phyloP scores from a whole-genome alignment of 2,329 filamentous ascomycete species.

The Xylaria digitata region DNA sequence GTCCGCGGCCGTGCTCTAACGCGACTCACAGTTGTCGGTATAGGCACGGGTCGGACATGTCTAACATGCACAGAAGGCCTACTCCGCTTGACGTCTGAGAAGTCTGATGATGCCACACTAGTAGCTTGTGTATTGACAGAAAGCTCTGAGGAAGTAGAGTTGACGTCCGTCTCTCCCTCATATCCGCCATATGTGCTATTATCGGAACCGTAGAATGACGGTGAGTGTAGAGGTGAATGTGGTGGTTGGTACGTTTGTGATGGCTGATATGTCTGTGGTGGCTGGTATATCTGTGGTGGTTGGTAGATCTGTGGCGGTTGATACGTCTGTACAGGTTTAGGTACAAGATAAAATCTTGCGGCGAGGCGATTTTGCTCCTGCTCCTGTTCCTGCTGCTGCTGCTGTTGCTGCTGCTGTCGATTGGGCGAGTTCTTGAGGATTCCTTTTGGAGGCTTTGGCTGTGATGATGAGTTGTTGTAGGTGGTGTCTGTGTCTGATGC shows the following conservation, averaged over 20 bases:
- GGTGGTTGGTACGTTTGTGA: constrained; percentile 17
- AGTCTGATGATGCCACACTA: constrained; percentile 53
- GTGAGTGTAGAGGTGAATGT: constrained; percentile 43
- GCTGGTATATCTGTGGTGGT: background rate
- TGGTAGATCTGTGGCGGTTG: background rate
- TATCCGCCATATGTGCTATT: constrained; percentile 45
- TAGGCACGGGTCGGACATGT: constrained; percentile 47
- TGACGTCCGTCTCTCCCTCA: constrained; percentile 53
- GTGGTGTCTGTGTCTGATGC: constrained; percentile 44
- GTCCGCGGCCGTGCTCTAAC: constrained; percentile 45
- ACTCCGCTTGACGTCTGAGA: constrained; percentile 38
- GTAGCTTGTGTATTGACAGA: constrained; percentile 55
- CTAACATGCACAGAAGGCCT: constrained; percentile 45
- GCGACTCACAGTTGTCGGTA: constrained; percentile 39
- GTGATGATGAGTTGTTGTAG: constrained; percentile 38
- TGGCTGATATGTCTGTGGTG: background rate
- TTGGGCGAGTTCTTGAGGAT: constrained; percentile 47
- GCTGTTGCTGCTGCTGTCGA: constrained; percentile 36
- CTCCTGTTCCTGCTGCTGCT: constrained; percentile 29
- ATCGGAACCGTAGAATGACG: constrained; percentile 46
- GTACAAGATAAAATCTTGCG: constrained; percentile 48
- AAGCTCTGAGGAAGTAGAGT: constrained; percentile 53
- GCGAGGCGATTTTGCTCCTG: constrained; percentile 45
- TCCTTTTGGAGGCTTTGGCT: constrained; percentile 43
- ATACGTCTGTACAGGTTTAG: constrained; percentile 32